Evolutionary conservation across 2,329 filamentous ascomycete species (phyloP), one percentile per base, ranked within the genome.

Genomic region (Colletotrichum falcatum): DNA sequence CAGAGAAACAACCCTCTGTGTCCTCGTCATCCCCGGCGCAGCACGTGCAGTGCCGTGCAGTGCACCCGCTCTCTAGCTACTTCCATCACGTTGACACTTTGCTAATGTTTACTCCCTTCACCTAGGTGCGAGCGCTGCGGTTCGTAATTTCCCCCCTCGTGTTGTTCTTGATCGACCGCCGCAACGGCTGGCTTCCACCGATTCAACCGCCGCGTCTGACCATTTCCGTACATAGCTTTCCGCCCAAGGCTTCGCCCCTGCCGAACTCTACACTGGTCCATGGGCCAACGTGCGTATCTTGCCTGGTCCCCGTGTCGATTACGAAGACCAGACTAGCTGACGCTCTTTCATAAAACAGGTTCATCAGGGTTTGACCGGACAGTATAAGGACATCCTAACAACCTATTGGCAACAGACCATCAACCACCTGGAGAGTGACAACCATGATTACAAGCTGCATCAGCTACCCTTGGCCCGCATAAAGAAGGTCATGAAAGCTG

Each of bases 401-500:
- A 98, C 95, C 7, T 99, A 99, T 84, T 99, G 96, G 96, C 96
- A 99, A 82, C 95, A 99, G 78, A 96, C 95, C 73, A 97, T 99
- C 83, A 95, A 92, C 75, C 94, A 97, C 80, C 90, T 99, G 70
- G 96, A 99, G 83, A 94, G 89, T 71, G 96, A 98, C 77, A 94
- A 92, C 59, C 96, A 99, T 81, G 96, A 99, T 82, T 99, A 98
- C 87, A 99, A 99, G 83, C 89, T 98, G 66, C 96, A 99, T 81
- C 96, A 98, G 81, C 87, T 99, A 48, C 96, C 96, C 1, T 87
- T 99, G 49, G 96, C 96, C n/a, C 92, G 96, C 65, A 99, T 99
- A 85, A 99, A 99, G 87, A 99, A 99, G 82, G 96, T 99, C 74
- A 99, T 99, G 96, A 99, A 99, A 84, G 96, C 96, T 0, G 96